Evolutionary conservation across 129 eudicot species (phyloP), one percentile per base, ranked within the genome.

Genomic region (Calendula officinalis): DNA sequence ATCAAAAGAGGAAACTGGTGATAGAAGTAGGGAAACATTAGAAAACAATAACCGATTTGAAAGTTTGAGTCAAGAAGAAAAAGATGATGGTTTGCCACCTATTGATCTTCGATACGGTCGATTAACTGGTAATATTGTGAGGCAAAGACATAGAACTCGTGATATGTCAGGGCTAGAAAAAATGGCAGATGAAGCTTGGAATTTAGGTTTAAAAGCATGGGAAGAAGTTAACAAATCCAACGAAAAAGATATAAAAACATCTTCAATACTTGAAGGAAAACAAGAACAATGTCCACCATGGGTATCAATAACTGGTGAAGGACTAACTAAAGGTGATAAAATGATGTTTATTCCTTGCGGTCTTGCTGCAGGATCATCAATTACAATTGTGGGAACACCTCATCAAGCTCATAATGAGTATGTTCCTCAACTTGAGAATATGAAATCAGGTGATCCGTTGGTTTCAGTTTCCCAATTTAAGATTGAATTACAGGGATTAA

Each of bases 131-230:
- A 77, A 81, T 7, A 73, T 78, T 48, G 49, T 80, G 73, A 87
- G 79, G 77, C 60, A 44, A 72, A 69, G 64, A 60, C 81, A 77
- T 74, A 72, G 82, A 56, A 84, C 86, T 1, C 58, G 39, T 1
- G 82, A 84, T 61, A 71, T 85, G 69, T 82, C 98, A 0, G 82
- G 70, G 62, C 49, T 91, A 52, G 96, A 87, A 77, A 84, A 62
- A 76, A 84, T 91, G 98, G 96, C 94, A 6, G 88, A 87, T 67
- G 98, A 91, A 79, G 98, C 96, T 36, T 91, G 94, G 96, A 78
- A 64, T 30, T 75, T 82, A 75, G 98, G 98, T 5, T 60, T 75
- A 42, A 91, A 80, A 60, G 98, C 90, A 6, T 91, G 98, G 98
- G 84, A 82, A 69, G 98, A 87, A 49, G 87, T 82, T 58, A 59